Evolutionary conservation across 257 asterid genomes (phyloP).

Genomic region (Paulownia fortunei): DNA sequence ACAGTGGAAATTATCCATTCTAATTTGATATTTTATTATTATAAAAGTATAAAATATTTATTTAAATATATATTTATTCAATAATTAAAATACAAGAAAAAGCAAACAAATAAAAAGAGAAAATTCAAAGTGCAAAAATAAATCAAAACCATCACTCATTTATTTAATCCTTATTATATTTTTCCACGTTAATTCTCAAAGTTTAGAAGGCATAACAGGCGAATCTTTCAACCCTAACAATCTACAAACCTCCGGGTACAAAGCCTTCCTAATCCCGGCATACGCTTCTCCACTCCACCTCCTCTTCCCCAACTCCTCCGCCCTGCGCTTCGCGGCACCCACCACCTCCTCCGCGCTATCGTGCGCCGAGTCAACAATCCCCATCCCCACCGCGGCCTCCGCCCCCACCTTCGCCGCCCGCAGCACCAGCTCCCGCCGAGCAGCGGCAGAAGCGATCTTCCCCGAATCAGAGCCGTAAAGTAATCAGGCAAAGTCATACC

Average conservation of each 20-base stretch:
- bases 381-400: conserved; percentile 62
- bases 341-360: conserved; percentile 55
- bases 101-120: no score
- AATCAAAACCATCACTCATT: no score
- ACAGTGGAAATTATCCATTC: no score
- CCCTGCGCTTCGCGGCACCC: conserved; percentile 56
- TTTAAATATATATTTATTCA: no score
- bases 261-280: conserved; percentile 61
- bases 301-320: conserved; percentile 60
- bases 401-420: conserved; percentile 62
- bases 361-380: conserved; percentile 62
- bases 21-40: no score
- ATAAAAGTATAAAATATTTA: no score
- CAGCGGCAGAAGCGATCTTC: conserved; percentile 50
- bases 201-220: conserved; percentile 53
- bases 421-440: conserved; percentile 57
- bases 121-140: no score
- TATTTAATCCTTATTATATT: neutral
- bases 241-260: conserved; percentile 66
- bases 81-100: no score
- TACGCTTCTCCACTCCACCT: conserved; percentile 71
- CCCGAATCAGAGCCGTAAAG: conserved; percentile 60
- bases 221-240: conserved; percentile 54
- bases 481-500: conserved; percentile 87
- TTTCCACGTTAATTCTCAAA: conserved; percentile 38